A percentile compares a stretch with the other conserved stretches of the same genome.
Conservation (phyloP, 805 yeast genomes). For the Saturnispora dispora region DNA sequence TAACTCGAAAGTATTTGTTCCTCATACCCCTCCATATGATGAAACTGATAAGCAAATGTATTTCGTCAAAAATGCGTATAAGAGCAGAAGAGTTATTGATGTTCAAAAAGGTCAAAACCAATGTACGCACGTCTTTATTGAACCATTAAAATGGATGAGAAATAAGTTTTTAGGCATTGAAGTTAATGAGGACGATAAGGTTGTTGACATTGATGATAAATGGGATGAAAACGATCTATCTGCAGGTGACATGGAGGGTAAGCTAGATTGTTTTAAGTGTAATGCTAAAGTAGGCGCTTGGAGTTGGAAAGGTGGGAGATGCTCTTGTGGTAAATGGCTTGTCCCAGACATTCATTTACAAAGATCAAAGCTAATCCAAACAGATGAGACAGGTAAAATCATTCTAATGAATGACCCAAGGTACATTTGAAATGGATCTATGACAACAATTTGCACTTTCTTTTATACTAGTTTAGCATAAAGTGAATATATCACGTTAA, state of each 20-base stretch:
- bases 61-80: slow-evolving; percentile 55
- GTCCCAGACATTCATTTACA: slow-evolving; percentile 83
- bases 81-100: slow-evolving; percentile 51
- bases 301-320: slow-evolving; percentile 89
- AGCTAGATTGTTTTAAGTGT: slow-evolving; percentile 79
- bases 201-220: slow-evolving; percentile 6
- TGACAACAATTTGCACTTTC: not conserved
- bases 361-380: slow-evolving; percentile 70
- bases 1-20: slow-evolving; percentile 46
- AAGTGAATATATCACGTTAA: not conserved
- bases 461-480: not conserved
- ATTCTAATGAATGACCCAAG: slow-evolving; percentile 12
- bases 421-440: slow-evolving; percentile 1
- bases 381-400: slow-evolving; percentile 20
- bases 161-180: slow-evolving; percentile 34
- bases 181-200: slow-evolving; percentile 1
- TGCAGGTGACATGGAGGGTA: slow-evolving; percentile 76
- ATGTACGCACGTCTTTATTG: slow-evolving; percentile 83
- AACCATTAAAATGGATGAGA: slow-evolving; percentile 91
- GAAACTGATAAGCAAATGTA: slow-evolving; percentile 55
- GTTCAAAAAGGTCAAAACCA: slow-evolving; percentile 44
- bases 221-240: slow-evolving; percentile 29
- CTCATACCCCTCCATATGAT: slow-evolving; percentile 55
- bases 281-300: slow-evolving; percentile 80
- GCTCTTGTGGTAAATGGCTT: slow-evolving; percentile 95